Base-by-base conservation (phyloP, 2,329 filamentous ascomycete species). In the Cytospora mali region DNA sequence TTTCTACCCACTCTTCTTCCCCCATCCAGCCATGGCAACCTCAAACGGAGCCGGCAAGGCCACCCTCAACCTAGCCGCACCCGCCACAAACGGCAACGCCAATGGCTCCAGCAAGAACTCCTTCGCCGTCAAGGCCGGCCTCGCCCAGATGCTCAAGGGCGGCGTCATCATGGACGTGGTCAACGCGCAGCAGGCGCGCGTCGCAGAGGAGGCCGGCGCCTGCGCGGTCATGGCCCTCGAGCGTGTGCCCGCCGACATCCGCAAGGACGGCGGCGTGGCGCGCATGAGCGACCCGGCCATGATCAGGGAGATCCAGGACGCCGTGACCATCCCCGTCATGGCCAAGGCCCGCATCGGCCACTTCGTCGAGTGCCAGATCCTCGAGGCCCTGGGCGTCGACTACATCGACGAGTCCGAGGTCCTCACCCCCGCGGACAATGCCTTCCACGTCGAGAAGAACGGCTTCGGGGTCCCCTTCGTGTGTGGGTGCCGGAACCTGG, bases 161-260 rank as follows among this genome's bases (percentile, higher is more conserved):
- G 95, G 95, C 72, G 95, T 99, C 68, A 99, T 99, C 79, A 99
- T 99, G 95, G 95, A 99, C 78, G 95, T 98, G 63, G 92, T 96
- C 67, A 92, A 94, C 76, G 91, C 93, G 28, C 90, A 92, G 74
- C 93, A 96, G 82, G 93, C 95, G 66, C 92, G 92, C 79, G 97
- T 99, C 75, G 95, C 95, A 75, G 95, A 99, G 79, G 93, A 98
- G 76, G 93, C 95, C 66, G 95, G 95, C 66, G 95, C 95, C 66
- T 91, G 88, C 70, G 95, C 95, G 74, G 95, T 99, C 81, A 99
- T 99, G 95, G 95, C 95, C 46, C 89, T 99, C 66, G 95, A 98
- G 85, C 90, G 95, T 68, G 95, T 98, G 55, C 95, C 95, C 57
- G 94, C 95, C 71, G 95, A 99, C 77, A 99, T 99, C 76, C 88